Conservation (phyloP, 257 asterid genomes). For the Rauvolfia tetraphylla region DNA sequence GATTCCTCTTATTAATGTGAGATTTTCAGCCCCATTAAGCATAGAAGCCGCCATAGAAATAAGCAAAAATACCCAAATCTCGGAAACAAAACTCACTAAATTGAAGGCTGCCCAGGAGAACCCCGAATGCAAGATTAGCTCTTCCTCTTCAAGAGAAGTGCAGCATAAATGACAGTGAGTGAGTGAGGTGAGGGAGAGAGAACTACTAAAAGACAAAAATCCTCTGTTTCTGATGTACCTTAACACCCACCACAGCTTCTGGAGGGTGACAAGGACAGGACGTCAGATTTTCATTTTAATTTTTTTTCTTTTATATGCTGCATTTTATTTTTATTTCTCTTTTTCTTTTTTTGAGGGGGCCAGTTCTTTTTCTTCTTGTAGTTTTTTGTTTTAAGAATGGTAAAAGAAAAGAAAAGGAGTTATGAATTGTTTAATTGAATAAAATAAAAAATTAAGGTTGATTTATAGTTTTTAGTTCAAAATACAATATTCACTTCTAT, state of each 20-base stretch:
- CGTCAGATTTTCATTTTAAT: neutral
- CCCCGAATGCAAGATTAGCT: too few species aligned
- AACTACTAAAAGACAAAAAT: neutral
- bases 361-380: too few species aligned
- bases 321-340: neutral
- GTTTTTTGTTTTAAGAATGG: too few species aligned
- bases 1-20: slow-evolving; percentile 32
- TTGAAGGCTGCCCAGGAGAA: neutral
- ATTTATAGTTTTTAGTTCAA: too few species aligned
- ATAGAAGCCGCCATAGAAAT: slow-evolving; percentile 58
- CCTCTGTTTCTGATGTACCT: neutral
- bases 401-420: too few species aligned
- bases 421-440: too few species aligned
- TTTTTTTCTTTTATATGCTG: neutral
- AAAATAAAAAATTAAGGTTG: too few species aligned
- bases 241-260: neutral
- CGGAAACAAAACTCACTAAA: neutral
- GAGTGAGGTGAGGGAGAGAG: neutral
- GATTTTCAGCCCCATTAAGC: slow-evolving; percentile 61
- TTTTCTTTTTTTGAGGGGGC: too few species aligned
- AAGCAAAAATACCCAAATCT: neutral
- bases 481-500: too few species aligned
- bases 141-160: neutral
- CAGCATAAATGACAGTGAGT: neutral
- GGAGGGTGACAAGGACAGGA: neutral